These are phyloP conservation scores for Chara braunii DNA, from an alignment of 139 green algal genomes.

Conservation along the genomic window DNA sequence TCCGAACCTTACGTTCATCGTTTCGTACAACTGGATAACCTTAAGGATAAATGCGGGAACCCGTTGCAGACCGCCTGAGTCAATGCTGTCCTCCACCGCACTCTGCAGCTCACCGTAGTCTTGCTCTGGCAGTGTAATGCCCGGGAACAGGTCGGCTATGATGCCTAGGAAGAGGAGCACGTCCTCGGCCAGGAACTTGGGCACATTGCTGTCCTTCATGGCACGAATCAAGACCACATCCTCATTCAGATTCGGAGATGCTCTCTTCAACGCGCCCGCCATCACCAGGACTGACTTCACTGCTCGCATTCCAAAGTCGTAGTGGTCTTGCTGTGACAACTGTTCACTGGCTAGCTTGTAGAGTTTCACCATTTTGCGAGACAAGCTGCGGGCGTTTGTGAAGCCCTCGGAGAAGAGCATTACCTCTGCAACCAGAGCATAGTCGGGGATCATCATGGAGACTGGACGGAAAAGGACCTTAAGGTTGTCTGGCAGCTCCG, in stretches of 20 bases:
- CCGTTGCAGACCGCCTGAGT: conserved; percentile 48
- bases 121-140: conserved; percentile 55
- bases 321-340: conserved; percentile 73
- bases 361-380: conserved; percentile 80
- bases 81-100: conserved; percentile 49
- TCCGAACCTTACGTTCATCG: conserved; percentile 76
- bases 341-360: conserved; percentile 86
- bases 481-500: too few species aligned
- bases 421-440: conserved; percentile 67
- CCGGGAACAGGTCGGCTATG: conserved; percentile 77
- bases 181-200: conserved; percentile 77
- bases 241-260: conserved; percentile 58
- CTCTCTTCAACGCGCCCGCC: conserved; percentile 68
- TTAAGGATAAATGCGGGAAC: conserved; percentile 61
- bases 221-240: conserved; percentile 67
- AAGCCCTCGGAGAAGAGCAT: conserved; percentile 80
- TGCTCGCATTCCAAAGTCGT: conserved; percentile 81
- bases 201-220: conserved; percentile 77
- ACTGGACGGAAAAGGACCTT: conserved; percentile 74
- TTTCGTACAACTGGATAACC: conserved; percentile 76
- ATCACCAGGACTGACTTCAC: conserved; percentile 80
- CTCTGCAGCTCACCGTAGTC: conserved; percentile 64
- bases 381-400: conserved; percentile 64
- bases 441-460: conserved; percentile 83
- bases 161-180: conserved; percentile 73